Conservation (phyloP, 108 stramenopile species). For the Epipyxis sp. region DNA sequence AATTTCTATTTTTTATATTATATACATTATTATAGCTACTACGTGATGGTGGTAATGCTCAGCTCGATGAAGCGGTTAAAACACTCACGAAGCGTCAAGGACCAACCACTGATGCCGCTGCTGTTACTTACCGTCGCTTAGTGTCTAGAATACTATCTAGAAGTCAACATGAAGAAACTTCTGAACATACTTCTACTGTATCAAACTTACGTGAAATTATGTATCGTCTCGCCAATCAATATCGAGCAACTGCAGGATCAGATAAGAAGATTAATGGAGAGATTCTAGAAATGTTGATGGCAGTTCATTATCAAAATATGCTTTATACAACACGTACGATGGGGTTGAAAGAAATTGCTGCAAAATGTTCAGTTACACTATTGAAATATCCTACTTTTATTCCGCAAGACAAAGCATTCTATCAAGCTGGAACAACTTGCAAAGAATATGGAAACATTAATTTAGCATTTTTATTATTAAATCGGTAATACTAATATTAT, state of each 20-base stretch:
- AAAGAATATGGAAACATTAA: constrained; percentile 48
- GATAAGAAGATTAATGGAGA: constrained; percentile 17
- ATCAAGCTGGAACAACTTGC: constrained; percentile 50
- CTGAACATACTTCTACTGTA: constrained; percentile 29
- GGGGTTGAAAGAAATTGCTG: constrained; percentile 50
- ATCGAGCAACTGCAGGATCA: constrained; percentile 8
- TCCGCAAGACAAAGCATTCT: constrained; percentile 62
- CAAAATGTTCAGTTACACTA: constrained; percentile 50
- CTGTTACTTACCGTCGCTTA: constrained; percentile 33
- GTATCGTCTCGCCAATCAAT: constrained; percentile 35
- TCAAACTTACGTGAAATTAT: constrained; percentile 49
- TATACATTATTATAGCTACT: not conserved
- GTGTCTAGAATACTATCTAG: not conserved
- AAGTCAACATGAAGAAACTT: constrained; percentile 18
- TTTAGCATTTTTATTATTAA: constrained; percentile 65
- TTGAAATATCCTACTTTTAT: constrained; percentile 59
- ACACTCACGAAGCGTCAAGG: constrained; percentile 36
- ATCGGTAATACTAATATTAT: constrained; percentile 32
- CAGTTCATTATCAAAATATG: constrained; percentile 50
- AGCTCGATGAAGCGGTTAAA: constrained; percentile 48
- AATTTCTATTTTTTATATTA: not conserved
- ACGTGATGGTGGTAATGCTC: not conserved
- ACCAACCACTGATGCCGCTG: constrained; percentile 22
- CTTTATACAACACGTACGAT: constrained; percentile 11
- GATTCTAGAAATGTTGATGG: constrained; percentile 59